phyloP scores from a whole-genome alignment of 2,329 filamentous ascomycete genomes.

The Capronia coronata region DNA sequence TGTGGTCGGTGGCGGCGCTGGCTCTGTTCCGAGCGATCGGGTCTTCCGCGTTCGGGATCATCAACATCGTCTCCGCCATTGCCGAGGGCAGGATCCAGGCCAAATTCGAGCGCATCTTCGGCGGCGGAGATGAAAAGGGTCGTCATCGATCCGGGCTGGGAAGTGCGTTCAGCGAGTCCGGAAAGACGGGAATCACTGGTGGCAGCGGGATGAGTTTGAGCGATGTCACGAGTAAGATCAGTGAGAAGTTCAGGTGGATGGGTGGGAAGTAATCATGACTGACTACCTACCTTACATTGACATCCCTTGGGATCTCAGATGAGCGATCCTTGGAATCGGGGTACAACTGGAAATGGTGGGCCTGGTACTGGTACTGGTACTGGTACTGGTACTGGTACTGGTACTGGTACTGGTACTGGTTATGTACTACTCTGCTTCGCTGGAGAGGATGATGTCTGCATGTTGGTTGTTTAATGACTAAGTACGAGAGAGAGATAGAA shows the following conservation, averaged over 20 bases:
- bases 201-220: conserved; percentile 22
- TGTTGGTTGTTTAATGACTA: too few species aligned
- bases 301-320: too few species aligned
- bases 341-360: too few species aligned
- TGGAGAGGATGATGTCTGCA: too few species aligned
- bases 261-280: conserved; percentile 9
- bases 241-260: conserved; percentile 25
- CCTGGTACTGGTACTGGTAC: too few species aligned
- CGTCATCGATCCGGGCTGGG: conserved; percentile 18
- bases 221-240: conserved; percentile 23
- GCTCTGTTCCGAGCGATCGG: conserved; percentile 86
- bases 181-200: conserved; percentile 21
- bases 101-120: conserved; percentile 28
- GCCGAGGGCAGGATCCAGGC: conserved; percentile 75
- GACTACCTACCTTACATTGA: too few species aligned
- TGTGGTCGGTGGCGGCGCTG: conserved; percentile 82
- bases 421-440: too few species aligned
- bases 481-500: too few species aligned
- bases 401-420: too few species aligned
- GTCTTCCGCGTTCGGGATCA: conserved; percentile 69
- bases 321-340: too few species aligned
- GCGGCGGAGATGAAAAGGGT: conserved; percentile 25
- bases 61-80: conserved; percentile 75
- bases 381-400: too few species aligned
- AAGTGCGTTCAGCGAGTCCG: conserved; percentile 21